Evolutionary conservation across 2,329 filamentous ascomycete genomes (phyloP), one percentile per base, ranked within the genome.

Genomic region (Aspergillus flavus): DNA sequence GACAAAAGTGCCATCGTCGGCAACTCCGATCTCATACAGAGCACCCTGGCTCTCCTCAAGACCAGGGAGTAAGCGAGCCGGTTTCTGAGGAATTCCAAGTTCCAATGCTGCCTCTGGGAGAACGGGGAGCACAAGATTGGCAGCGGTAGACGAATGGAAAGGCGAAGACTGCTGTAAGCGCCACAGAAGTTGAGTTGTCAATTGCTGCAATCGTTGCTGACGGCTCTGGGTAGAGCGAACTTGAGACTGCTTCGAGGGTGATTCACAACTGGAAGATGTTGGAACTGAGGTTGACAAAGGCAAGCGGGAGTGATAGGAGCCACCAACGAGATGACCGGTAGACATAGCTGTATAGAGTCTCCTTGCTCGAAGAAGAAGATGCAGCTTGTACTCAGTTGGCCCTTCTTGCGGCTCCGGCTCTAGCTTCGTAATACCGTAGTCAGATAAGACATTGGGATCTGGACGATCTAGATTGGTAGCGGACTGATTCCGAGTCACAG

Each of bases 151-250:
- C 1, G 91, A 88, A 79, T 97, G 94, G 75, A 96, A 92, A 0
- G 93, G 92, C 10, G 92, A 96, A 1, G 94, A 97, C 76, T 99
- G 95, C 75, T 98, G 94, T 62, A 99, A 79, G 56, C 95, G 87
- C 95, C 95, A 99, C 7, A 99, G 82, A 28, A 99, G 83, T 77
- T 99, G 95, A 0, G 95, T 99, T 0, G 94, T 99, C 66, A 99
- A 81, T 72, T 97, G 93, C 73, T 97, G 90, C 19, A 98, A 84
- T 53, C 95, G 87, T 69, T 93, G 88, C 76, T 97, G 93, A 28
- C 93, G 89, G 32, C 89, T 89, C 71, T 94, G 89, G 53, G 80
- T 87, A 1, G 88, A 87, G 10, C 85, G 82, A 65, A 77, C 72
- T 62, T 76, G 80, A 48, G 78, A 74, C 9, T 79, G 75, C 36